Base-by-base conservation (phyloP, 306 rosid genomes). In the Myrica gale region DNA sequence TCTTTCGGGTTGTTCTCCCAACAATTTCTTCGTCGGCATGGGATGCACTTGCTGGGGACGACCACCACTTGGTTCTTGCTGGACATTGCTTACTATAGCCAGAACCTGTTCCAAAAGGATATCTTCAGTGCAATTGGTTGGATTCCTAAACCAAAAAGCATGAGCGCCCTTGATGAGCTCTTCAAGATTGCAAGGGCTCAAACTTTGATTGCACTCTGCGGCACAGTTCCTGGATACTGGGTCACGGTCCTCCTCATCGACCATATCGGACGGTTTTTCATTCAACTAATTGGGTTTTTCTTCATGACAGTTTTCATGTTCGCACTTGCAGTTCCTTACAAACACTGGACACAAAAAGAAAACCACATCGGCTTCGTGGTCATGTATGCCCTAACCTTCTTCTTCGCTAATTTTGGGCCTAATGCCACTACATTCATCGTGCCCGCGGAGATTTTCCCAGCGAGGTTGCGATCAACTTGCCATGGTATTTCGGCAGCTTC, bases 351-450 rank as follows among this genome's bases (percentile, higher is more conserved):
- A 1, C 12, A 4, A 5, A 37, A 50, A 16, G 57, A 23, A 54
- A 82, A 5, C 85, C 55, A 55, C 70, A 82, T 74, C 0, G 70
- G 69, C 73, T 91, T 91, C 81, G 56, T 75, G 20, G 75, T 82
- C 44, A 81, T 91, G 69, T 89, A 80, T 63, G 91, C 87, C 2
- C 75, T 86, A 4, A 89, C 91, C 19, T 85, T 91, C 70, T 89
- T 91, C 82, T 91, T 91, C 68, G 91, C 95, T n/a, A 91, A 89
- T 68, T 89, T 91, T 75, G 97, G 97, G 43, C 95, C 97, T 9
- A 89, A 91, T 69, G 74, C 84, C 57, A 89, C 95, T 6, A 91
- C 91, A 19, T 91, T 89, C 63, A 77, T 91, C 55, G 89, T 91
- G 5, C 92, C 91, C 0, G 91, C 91, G 0, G 92, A 89, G 82